Conservation (phyloP, 352 stramenopile genomes). For the Phytophthora vignae region DNA sequence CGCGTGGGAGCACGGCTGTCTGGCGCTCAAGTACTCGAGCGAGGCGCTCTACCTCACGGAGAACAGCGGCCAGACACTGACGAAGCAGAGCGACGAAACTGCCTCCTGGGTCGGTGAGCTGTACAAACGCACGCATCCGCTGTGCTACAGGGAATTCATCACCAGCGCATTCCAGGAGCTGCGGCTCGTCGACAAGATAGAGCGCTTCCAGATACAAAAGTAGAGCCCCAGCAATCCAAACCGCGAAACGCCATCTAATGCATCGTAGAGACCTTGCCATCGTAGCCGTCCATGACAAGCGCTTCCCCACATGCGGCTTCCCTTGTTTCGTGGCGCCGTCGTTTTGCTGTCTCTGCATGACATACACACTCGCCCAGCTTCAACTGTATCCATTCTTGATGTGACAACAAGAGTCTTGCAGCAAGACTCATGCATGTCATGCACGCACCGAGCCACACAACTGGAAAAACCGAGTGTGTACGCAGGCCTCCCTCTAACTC, state of each 20-base stretch:
- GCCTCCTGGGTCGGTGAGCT: constrained; percentile 55
- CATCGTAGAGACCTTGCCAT: no score
- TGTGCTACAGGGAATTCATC: constrained; percentile 66
- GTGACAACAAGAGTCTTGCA: no score
- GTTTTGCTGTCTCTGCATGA: no score
- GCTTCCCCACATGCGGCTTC: no score
- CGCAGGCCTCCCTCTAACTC: no score
- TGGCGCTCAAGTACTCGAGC: constrained; percentile 51
- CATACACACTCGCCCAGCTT: no score
- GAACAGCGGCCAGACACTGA: constrained; percentile 51
- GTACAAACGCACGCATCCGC: constrained; percentile 58
- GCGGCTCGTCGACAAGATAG: constrained; percentile 43
- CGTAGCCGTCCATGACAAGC: no score
- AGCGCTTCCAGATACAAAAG: constrained; percentile 35
- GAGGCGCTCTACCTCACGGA: constrained; percentile 54
- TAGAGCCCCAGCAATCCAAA: neutral
- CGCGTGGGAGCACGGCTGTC: constrained; percentile 56
- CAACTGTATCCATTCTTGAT: no score
- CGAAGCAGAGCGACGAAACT: constrained; percentile 50
- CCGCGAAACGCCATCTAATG: neutral
- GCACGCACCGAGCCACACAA: no score
- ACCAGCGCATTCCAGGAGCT: constrained; percentile 51
- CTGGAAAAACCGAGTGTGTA: no score
- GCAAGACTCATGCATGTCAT: no score
- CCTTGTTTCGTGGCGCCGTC: no score